Conservation (phyloP, 2,329 filamentous ascomycete genomes). For the Colletotrichum sp. region DNA sequence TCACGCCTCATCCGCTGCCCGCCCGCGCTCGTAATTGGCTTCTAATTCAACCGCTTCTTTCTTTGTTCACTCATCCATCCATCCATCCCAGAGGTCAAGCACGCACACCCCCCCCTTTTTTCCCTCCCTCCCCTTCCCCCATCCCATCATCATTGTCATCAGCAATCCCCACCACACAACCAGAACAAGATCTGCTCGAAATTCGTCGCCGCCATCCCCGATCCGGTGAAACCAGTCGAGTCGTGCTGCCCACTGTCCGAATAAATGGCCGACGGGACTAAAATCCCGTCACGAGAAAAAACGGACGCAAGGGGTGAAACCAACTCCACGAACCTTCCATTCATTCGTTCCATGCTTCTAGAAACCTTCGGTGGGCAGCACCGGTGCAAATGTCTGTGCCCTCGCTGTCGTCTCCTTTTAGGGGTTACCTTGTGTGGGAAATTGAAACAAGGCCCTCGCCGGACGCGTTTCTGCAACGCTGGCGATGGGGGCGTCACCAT, state of each 20-base stretch:
- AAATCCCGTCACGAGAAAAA: not conserved
- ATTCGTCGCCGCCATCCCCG: not conserved
- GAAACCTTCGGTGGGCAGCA: slow-evolving; percentile 11
- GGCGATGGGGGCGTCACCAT: not conserved
- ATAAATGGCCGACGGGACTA: not conserved
- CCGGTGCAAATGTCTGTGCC: slow-evolving; percentile 10
- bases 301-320: slow-evolving; percentile 12
- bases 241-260: slow-evolving; percentile 13
- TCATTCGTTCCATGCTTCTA: slow-evolving; percentile 17
- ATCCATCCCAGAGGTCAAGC: not conserved
- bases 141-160: not conserved
- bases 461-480: slow-evolving; percentile 15
- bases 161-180: not conserved
- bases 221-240: slow-evolving; percentile 14
- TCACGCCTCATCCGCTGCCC: not conserved
- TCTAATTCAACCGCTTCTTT: not conserved
- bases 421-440: slow-evolving; percentile 10
- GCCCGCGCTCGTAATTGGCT: not conserved
- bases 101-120: not conserved
- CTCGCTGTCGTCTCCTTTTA: slow-evolving; percentile 19
- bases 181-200: not conserved
- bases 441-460: slow-evolving; percentile 20
- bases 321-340: slow-evolving; percentile 14
- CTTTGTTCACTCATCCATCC: not conserved
- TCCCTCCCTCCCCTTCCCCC: not conserved